Conservation (phyloP, 208 protist genomes). For the Crithidia sp. region DNA sequence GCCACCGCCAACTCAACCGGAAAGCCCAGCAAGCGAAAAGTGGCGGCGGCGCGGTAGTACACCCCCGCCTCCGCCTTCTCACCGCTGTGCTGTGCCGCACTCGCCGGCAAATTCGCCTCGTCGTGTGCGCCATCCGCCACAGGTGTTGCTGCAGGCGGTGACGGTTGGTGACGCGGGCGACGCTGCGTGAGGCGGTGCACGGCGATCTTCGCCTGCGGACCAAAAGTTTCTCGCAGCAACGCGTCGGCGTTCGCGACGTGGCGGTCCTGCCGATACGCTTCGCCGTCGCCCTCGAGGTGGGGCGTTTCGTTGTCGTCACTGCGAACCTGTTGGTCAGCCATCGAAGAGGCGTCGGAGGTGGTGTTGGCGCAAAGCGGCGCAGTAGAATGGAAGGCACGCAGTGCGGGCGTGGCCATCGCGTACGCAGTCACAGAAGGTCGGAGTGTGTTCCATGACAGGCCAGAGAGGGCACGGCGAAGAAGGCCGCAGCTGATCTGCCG, state of each 20-base stretch:
- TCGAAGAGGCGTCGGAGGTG: neutral
- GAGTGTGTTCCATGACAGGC: neutral
- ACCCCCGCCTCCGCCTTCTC: neutral
- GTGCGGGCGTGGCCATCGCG: neutral
- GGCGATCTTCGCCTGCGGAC: conserved; percentile 78
- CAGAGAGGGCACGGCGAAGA: neutral
- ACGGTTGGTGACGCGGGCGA: neutral
- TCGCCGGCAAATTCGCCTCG: no score
- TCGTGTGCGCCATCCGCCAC: no score
- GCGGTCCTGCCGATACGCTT: conserved; percentile 30
- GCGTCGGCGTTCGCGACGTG: conserved; percentile 59
- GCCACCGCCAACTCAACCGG: conserved; percentile 81
- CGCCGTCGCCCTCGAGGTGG: neutral
- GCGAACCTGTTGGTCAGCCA: neutral
- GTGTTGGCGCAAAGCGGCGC: neutral
- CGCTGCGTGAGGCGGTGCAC: conserved; percentile 51
- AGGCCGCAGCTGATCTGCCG: neutral
- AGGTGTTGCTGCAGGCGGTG: neutral
- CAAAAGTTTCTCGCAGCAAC: conserved; percentile 64
- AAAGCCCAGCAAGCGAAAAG: conserved; percentile 83
- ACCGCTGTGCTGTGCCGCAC: no score
- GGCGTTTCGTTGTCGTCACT: neutral
- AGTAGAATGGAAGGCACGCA: neutral
- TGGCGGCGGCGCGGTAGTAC: conserved; percentile 77
- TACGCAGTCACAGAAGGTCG: neutral